phyloP scores from a whole-genome alignment of 2,329 filamentous ascomycete genomes.

The Aurifilum marmelostoma region DNA sequence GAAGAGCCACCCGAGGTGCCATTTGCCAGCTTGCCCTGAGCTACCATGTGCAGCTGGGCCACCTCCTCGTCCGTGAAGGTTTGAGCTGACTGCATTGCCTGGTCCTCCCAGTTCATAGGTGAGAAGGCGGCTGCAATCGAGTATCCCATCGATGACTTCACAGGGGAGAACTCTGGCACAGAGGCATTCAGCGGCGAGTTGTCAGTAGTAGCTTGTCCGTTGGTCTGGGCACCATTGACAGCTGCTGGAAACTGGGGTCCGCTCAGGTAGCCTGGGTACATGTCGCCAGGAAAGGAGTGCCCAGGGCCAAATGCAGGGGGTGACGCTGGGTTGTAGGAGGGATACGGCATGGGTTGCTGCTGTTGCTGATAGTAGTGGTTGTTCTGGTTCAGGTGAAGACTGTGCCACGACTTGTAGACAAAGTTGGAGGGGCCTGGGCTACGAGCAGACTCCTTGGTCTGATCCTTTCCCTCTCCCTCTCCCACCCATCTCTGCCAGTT shows the following conservation, averaged over 20 bases:
- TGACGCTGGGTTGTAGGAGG: slow-evolving; percentile 35
- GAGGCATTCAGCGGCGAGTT: slow-evolving; percentile 63
- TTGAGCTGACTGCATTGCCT: slow-evolving; percentile 37
- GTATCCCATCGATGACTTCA: slow-evolving; percentile 15
- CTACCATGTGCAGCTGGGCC: slow-evolving; percentile 37
- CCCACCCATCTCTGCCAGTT: slow-evolving; percentile 83
- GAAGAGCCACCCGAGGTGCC: slow-evolving; percentile 10
- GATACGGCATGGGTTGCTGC: slow-evolving; percentile 34
- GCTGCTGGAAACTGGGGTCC: slow-evolving; percentile 31
- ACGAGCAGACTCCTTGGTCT: slow-evolving; percentile 74
- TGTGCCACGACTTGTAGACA: slow-evolving; percentile 36
- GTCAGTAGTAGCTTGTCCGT: slow-evolving; percentile 44
- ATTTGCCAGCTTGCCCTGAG: slow-evolving; percentile 26
- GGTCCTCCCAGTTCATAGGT: slow-evolving; percentile 14
- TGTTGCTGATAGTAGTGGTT: slow-evolving; percentile 23
- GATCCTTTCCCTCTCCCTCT: slow-evolving; percentile 54
- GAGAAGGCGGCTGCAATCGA: background rate
- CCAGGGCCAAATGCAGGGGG: slow-evolving; percentile 21
- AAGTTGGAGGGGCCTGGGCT: slow-evolving; percentile 65
- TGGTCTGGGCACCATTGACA: slow-evolving; percentile 41
- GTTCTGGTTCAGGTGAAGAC: slow-evolving; percentile 32
- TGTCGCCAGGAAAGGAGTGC: slow-evolving; percentile 23
- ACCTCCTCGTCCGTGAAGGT: slow-evolving; percentile 39
- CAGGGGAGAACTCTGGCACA: slow-evolving; percentile 64
- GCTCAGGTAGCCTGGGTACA: slow-evolving; percentile 40